Percentiles rank a stretch among this genome's conserved stretches.
These are phyloP conservation scores for Moricandia arvensis DNA, from an alignment of 345 rosid genomes.

Conservation along the genomic window DNA sequence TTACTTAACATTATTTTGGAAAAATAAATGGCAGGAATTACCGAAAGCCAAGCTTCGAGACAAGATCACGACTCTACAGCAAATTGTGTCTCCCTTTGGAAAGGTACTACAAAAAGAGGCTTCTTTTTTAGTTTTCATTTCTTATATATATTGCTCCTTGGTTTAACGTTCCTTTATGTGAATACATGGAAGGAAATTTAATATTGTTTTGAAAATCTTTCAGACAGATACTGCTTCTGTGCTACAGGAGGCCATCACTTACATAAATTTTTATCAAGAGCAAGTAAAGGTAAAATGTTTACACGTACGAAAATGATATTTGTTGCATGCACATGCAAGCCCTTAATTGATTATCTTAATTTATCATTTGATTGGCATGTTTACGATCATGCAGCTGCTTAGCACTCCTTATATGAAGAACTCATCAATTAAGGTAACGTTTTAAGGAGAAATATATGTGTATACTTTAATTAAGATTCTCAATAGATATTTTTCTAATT, in stretches of 20 bases:
- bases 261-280: constrained; percentile 71
- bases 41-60: constrained; percentile 88
- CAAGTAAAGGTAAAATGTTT: constrained; percentile 67
- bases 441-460: background rate
- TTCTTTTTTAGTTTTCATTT: background rate
- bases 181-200: background rate
- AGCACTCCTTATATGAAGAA: constrained; percentile 80
- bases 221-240: constrained; percentile 97
- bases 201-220: constrained; percentile 21
- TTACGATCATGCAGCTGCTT: constrained; percentile 48
- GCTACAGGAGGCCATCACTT: constrained; percentile 73
- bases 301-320: background rate
- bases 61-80: constrained; percentile 86
- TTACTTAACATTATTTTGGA: background rate
- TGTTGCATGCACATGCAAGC: background rate
- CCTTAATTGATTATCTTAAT: background rate
- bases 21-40: constrained; percentile 43
- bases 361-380: constrained; percentile 4
- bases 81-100: constrained; percentile 97
- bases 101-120: constrained; percentile 49
- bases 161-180: background rate
- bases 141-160: background rate
- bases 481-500: background rate
- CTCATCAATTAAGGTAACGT: constrained; percentile 55
- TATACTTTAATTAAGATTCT: background rate